phyloP scores from a whole-genome alignment of 495 filamentous ascomycete genomes.

The Bacidia rubella region DNA sequence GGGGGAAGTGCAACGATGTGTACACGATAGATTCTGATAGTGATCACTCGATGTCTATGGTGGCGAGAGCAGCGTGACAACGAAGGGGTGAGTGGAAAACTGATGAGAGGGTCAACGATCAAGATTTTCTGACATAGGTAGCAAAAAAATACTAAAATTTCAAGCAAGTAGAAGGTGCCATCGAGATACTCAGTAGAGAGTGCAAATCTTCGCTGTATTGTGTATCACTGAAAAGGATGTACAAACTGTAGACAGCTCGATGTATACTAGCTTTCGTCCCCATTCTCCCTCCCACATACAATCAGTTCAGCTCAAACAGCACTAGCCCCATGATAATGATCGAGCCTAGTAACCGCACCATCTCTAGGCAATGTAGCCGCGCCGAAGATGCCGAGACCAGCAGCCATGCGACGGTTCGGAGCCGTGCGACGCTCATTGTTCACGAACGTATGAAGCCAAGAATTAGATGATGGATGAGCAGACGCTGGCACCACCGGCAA shows the following conservation, averaged over 20 bases:
- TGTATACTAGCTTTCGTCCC: too few relatives aligned
- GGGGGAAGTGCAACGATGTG: slow-evolving; percentile 11
- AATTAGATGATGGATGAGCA: not conserved
- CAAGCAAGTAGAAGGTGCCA: not conserved
- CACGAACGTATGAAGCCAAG: not conserved
- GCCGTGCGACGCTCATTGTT: not conserved
- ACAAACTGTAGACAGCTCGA: too few relatives aligned
- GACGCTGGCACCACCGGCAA: not conserved
- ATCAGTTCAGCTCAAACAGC: not conserved
- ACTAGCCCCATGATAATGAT: not conserved
- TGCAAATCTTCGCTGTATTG: too few relatives aligned
- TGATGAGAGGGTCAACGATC: not conserved
- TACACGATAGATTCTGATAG: not conserved
- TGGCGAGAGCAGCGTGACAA: not conserved
- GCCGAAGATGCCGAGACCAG: not conserved
- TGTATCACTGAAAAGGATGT: too few relatives aligned
- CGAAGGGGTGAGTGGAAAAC: not conserved
- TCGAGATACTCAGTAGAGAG: too few relatives aligned
- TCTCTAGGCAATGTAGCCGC: not conserved
- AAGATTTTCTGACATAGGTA: not conserved
- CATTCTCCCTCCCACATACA: too few relatives aligned
- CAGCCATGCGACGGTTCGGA: not conserved
- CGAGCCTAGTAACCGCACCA: not conserved
- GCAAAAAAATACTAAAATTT: too few relatives aligned
- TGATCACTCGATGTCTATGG: not conserved